Evolutionary conservation across 2,329 filamentous ascomycete genomes (phyloP).

Genomic region (Periconia sp.): DNA sequence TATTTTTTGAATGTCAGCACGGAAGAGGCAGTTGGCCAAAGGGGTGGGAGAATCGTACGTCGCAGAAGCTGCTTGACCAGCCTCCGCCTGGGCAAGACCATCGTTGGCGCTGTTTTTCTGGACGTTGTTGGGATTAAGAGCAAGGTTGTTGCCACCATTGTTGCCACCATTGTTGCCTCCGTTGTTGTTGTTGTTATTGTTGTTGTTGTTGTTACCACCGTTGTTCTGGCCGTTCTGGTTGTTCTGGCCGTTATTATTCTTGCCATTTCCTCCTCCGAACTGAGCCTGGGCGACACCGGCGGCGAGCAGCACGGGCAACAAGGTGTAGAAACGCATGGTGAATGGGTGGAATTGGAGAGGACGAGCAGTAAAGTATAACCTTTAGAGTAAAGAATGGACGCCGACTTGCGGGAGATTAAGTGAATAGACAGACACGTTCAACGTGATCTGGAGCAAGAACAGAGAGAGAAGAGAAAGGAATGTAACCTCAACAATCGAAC

Average conservation of each 20-base stretch:
- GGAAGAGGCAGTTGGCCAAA: background rate
- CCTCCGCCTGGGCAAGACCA: slow-evolving; percentile 43
- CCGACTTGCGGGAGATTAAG: slow-evolving; percentile 44
- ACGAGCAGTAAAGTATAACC: slow-evolving; percentile 13
- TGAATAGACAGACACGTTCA: slow-evolving; percentile 44
- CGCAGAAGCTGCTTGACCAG: slow-evolving; percentile 48
- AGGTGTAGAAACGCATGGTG: slow-evolving; percentile 41
- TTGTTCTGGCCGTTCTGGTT: slow-evolving; percentile 15
- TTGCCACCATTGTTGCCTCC: slow-evolving; percentile 19
- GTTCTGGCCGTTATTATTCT: slow-evolving; percentile 10
- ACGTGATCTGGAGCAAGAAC: slow-evolving; percentile 41
- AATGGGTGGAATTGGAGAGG: slow-evolving; percentile 5
- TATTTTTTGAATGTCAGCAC: slow-evolving; percentile 16
- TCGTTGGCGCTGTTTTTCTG: slow-evolving; percentile 47
- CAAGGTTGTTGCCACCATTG: slow-evolving; percentile 15
- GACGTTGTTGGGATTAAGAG: slow-evolving; percentile 44
- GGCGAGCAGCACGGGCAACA: slow-evolving; percentile 36
- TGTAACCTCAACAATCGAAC: slow-evolving; percentile 41
- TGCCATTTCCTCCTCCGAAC: slow-evolving; percentile 21
- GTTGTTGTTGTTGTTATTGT: slow-evolving; percentile 19
- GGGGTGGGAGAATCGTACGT: slow-evolving; percentile 41
- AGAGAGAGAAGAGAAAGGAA: slow-evolving; percentile 43
- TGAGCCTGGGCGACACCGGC: slow-evolving; percentile 39
- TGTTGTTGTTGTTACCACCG: slow-evolving; percentile 14
- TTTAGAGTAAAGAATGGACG: slow-evolving; percentile 37